Evolutionary conservation across 2,329 filamentous ascomycete genomes (phyloP), one percentile per base, ranked within the genome.

Genomic region (Fusarium subglutinans): DNA sequence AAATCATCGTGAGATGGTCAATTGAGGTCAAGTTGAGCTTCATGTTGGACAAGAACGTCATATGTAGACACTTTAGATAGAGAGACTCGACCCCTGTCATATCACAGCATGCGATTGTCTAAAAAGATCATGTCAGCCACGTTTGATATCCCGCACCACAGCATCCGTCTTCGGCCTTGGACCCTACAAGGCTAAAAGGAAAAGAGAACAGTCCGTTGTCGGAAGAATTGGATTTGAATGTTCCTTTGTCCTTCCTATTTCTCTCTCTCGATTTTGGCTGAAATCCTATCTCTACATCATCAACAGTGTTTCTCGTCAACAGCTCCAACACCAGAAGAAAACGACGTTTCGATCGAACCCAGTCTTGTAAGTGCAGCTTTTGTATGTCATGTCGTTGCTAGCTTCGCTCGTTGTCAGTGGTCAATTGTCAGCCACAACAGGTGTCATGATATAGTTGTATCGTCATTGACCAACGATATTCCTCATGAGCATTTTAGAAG

Each of bases 181-280:
- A 64, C 68, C 68, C 58, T 56, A 72, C 60, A 67, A 73, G 72
- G 69, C 72, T 72, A 73, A 72, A 74, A 69, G 63, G 69, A 73
- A 73, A 73, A 74, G 69, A 45, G 63, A 73, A 48, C 61, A 73
- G 74, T 75, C 74, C 76, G 76, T 77, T 77, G 76, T 77, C 76
- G 76, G 76, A 69, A 58, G 57, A 69, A 69, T 68, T 44, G 56
- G 37, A 59, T 28, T 43, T 69, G 57, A 69, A 69, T 56, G 26
- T 38, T 70, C 35, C 35, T 72, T 51, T 64, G 64, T 63, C 55
- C 55, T 65, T 69, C 60, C 57, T 70, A 62, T 62, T 63, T 55
- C 56, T 76, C 61, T 61, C 59, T 58, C 56, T 77, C 61, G 47
- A 72, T 62, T 56, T 72, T 61, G 64, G 71, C 72, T 66, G 63